Percentiles rank a stretch among this genome's conserved stretches.
Evolutionary conservation across 352 stramenopile genomes (phyloP).

Genomic region (Sclerospora graminicola): DNA sequence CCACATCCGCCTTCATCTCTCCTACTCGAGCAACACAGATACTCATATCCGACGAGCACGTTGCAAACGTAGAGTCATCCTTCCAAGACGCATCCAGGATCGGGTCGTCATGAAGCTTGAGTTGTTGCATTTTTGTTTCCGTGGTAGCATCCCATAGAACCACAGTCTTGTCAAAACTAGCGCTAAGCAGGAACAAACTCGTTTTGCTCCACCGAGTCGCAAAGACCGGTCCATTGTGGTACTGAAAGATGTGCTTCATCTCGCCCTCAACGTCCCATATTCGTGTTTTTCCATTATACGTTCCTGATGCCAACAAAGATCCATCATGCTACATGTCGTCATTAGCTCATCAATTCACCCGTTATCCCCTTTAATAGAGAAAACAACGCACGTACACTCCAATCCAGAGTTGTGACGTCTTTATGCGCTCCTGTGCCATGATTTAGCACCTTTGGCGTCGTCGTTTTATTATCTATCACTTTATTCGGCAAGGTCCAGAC

Average conservation of each 20-base stretch:
- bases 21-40: conserved; percentile 88
- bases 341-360: conserved; percentile 10
- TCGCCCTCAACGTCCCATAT: conserved; percentile 70
- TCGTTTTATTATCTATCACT: conserved; percentile 29
- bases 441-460: conserved; percentile 47
- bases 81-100: conserved; percentile 92
- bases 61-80: conserved; percentile 90
- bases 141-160: conserved; percentile 70
- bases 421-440: conserved; percentile 89
- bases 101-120: conserved; percentile 86
- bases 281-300: conserved; percentile 90
- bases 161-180: conserved; percentile 82
- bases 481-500: conserved; percentile 90
- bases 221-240: conserved; percentile 81
- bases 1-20: conserved; percentile 55
- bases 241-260: conserved; percentile 75
- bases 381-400: conserved; percentile 70
- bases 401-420: conserved; percentile 97
- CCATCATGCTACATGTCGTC: conserved; percentile 64
- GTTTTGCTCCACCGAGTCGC: conserved; percentile 78
- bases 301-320: conserved; percentile 88
- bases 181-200: conserved; percentile 59
- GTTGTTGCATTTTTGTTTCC: conserved; percentile 91
- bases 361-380: background rate
- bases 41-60: conserved; percentile 90